Evolutionary conservation across 2,329 filamentous ascomycete species (phyloP).

Genomic region (Biscogniauxia mediterranea): DNA sequence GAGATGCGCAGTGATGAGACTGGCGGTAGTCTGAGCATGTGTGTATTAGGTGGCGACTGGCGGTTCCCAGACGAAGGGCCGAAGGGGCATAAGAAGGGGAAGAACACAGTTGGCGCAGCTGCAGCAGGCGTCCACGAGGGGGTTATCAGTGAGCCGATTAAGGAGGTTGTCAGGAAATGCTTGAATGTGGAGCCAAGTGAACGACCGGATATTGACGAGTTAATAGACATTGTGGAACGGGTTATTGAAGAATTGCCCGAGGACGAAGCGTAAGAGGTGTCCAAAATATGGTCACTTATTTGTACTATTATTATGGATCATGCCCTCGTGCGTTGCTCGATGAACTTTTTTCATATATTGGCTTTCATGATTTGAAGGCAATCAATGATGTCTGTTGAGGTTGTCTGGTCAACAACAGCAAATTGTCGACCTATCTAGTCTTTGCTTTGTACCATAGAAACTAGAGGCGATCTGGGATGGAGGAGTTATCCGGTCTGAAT

Average conservation of each 20-base stretch:
- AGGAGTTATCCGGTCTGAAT: background rate
- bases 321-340: slow-evolving; percentile 11
- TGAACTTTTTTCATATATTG: background rate
- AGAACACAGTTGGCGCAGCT: slow-evolving; percentile 36
- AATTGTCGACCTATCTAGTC: background rate
- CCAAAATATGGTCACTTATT: slow-evolving; percentile 2
- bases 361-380: background rate
- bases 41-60: slow-evolving; percentile 92
- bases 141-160: slow-evolving; percentile 75
- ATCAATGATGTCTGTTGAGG: background rate
- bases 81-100: slow-evolving; percentile 47
- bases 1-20: slow-evolving; percentile 96
- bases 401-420: background rate
- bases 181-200: slow-evolving; percentile 83
- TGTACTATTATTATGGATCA: slow-evolving; percentile 17
- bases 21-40: slow-evolving; percentile 87
- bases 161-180: slow-evolving; percentile 84
- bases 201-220: slow-evolving; percentile 55
- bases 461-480: background rate
- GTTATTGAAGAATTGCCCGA: slow-evolving; percentile 33
- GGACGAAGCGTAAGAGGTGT: slow-evolving; percentile 24
- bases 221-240: slow-evolving; percentile 34
- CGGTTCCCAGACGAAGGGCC: slow-evolving; percentile 87
- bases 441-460: background rate
- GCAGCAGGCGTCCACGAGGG: slow-evolving; percentile 41